Evolutionary conservation across 768 basidiomycete genomes (phyloP), one percentile per base, ranked within the genome.

Genomic region (Leccinum pellstonianum): DNA sequence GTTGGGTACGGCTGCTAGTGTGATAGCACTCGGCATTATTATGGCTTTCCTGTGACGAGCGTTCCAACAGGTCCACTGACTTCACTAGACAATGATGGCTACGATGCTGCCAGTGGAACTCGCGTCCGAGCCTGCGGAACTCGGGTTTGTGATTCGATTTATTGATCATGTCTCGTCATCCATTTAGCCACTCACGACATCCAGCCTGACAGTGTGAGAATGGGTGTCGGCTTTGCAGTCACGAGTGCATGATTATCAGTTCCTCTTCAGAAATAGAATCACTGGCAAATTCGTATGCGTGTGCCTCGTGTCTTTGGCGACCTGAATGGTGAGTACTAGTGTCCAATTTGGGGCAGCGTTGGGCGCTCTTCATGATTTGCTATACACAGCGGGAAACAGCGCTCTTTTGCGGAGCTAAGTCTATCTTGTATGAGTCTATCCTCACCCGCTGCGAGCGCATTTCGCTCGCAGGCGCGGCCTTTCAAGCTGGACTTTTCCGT

Each of bases 341-440:
- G n/a, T n/a, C 56, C n/a, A n/a, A 43, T n/a, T n/a, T n/a, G 41
- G 9, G 41, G n/a, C 2, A 43, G 41, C n/a, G 41, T 43, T n/a
- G 41, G 10, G 41, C 41, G 9, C 73, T 87, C 21, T 72, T 86
- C 4, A 78, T 82, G 0, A 51, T 67, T 10, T 68, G 73, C 3
- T 84, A 80, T 64, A 68, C 78, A 3, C 86, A 85, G 85, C 84
- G 81, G 81, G 75, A 78, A 12, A 81, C 85, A 3, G 79, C 79
- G 1, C 41, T 15, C 37, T 38, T 35, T 35, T 35, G 33, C 12
- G 33, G 33, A 35, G 33, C 12, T 14, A 12, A 14, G 33, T 35
- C 31, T 31, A 31, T 31, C 10, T 31, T 31, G 31, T 31, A 31
- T 31, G 31, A 31, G 10, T 31, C 31, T 31, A 31, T 31, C 33